Percentiles rank a stretch among this genome's conserved stretches.
phyloP scores from a whole-genome alignment of 306 rosid species.

The Pterocarpus santalinus region DNA sequence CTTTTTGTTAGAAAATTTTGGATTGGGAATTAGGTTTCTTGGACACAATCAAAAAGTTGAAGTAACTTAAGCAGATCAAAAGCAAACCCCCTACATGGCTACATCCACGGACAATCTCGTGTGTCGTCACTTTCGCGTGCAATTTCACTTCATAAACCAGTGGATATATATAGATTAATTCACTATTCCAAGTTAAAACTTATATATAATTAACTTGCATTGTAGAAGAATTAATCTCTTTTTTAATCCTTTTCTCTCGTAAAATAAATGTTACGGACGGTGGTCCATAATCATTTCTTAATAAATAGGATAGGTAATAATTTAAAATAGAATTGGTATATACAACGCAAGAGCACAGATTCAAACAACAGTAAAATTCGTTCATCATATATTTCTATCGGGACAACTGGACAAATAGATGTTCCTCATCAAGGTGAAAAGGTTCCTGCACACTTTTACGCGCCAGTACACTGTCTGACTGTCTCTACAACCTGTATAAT shows the following conservation, averaged over 20 bases:
- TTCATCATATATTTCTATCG: too few relatives aligned
- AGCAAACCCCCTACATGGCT: not conserved
- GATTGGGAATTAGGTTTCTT: not conserved
- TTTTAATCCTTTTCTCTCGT: not conserved
- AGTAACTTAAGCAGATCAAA: conserved; percentile 24
- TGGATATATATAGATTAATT: not conserved
- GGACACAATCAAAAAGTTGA: conserved; percentile 32
- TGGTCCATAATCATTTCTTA: not conserved
- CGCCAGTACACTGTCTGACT: not conserved
- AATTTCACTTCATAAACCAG: not conserved
- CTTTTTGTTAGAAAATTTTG: not conserved
- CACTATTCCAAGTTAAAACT: not conserved
- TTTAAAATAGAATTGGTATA: not conserved
- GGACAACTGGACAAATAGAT: not conserved
- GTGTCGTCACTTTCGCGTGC: not conserved
- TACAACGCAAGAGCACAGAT: not conserved
- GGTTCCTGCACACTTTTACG: not conserved
- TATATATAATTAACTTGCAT: not conserved
- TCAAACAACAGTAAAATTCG: not conserved
- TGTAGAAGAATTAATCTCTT: not conserved
- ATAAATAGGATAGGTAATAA: not conserved
- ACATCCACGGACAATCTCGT: not conserved
- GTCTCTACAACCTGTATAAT: not conserved
- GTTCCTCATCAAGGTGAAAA: not conserved
- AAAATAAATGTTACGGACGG: not conserved